Conservation (phyloP, 1,139 yeast species). For the Geotrichum histeridarum region DNA sequence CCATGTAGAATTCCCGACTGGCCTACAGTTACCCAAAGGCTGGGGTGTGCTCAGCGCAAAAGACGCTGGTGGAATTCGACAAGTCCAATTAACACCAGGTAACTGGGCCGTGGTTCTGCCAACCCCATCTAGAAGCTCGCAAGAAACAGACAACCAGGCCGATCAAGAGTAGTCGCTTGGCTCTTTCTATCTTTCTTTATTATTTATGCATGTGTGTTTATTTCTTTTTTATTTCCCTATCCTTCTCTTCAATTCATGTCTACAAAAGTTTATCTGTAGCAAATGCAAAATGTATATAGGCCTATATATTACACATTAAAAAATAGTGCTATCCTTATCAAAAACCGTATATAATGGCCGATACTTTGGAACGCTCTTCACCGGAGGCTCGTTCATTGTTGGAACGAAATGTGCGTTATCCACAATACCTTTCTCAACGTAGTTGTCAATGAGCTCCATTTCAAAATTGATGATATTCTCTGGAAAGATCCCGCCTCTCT, state of each 20-base stretch:
- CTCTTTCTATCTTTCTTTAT: background rate
- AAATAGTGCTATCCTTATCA: background rate
- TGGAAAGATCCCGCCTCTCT: constrained; percentile 24
- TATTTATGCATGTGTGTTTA: background rate
- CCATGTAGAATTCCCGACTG: constrained; percentile 10
- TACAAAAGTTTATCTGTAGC: background rate
- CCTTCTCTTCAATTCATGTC: background rate
- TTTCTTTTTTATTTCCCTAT: background rate
- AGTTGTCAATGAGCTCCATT: constrained; percentile 6
- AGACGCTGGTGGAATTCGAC: constrained; percentile 15
- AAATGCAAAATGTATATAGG: background rate
- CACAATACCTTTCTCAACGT: constrained; percentile 10
- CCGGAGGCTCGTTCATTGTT: background rate
- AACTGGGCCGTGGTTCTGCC: constrained; percentile 22
- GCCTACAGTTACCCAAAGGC: constrained; percentile 13
- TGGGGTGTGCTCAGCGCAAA: constrained; percentile 15
- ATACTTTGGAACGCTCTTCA: background rate
- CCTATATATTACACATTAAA: background rate
- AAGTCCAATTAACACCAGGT: constrained; percentile 18
- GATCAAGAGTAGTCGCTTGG: background rate
- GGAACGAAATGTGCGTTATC: constrained; percentile 8
- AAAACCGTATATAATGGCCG: background rate
- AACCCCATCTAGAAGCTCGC: background rate
- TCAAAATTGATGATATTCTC: constrained; percentile 25
- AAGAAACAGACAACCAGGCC: background rate